These are phyloP conservation scores for Monosporascus sp. DNA, from an alignment of 2,329 filamentous ascomycete species.

Conservation along the genomic window DNA sequence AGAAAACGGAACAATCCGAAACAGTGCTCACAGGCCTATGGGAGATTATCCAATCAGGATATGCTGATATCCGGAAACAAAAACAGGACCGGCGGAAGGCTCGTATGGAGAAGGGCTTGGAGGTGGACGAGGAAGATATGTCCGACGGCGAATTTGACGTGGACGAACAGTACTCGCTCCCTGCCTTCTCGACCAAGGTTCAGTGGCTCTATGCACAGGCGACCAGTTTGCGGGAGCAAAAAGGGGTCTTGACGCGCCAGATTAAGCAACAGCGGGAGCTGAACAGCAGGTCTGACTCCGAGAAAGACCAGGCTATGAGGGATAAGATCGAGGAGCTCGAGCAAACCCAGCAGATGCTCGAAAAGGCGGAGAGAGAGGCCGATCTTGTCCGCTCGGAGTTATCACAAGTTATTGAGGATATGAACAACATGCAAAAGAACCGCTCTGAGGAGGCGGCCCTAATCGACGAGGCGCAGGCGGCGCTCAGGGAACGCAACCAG, in stretches of 20 bases:
- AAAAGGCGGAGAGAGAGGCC: conserved; percentile 28
- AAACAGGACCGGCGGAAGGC: conserved; percentile 48
- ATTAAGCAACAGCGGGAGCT: conserved; percentile 94
- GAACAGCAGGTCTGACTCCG: conserved; percentile 77
- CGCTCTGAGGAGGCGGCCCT: conserved; percentile 28
- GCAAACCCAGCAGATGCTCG: conserved; percentile 26
- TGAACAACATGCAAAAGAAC: conserved; percentile 34
- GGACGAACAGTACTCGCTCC: conserved; percentile 63
- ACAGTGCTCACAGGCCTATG: conserved; percentile 49
- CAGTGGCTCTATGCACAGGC: conserved; percentile 73
- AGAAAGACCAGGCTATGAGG: conserved; percentile 61
- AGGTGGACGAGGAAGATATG: conserved; percentile 55
- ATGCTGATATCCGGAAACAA: conserved; percentile 49
- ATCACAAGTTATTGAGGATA: conserved; percentile 40
- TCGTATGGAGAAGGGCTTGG: conserved; percentile 51
- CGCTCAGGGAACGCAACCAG: conserved; percentile 38
- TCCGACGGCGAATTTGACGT: conserved; percentile 57
- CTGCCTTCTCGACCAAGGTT: conserved; percentile 72
- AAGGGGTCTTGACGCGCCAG: conserved; percentile 81
- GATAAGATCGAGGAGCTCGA: conserved; percentile 54
- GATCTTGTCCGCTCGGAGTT: conserved; percentile 44
- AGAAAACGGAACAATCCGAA: conserved; percentile 52
- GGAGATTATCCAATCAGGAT: conserved; percentile 52
- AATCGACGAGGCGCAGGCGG: conserved; percentile 31
- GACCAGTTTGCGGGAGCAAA: conserved; percentile 78